A percentile compares a stretch with the other conserved stretches of the same genome.
Conservation (phyloP, 257 asterid genomes). For the Petunia secreta region DNA sequence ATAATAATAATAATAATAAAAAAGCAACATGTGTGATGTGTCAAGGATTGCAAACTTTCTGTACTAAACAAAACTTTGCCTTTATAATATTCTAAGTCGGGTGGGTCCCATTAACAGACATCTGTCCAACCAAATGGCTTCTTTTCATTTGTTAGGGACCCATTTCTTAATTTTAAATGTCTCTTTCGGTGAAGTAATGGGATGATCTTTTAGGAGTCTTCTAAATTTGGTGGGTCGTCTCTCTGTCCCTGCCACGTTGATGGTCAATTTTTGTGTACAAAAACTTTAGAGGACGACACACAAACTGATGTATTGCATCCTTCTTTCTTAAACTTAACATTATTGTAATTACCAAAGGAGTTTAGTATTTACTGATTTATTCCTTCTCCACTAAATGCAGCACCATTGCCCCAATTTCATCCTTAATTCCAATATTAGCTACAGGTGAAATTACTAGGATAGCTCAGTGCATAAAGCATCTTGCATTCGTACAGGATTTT, state of each 20-base stretch:
- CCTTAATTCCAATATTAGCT: background rate
- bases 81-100: conserved; percentile 24
- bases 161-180: conserved; percentile 10
- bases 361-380: background rate
- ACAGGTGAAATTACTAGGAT: background rate
- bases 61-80: conserved; percentile 34
- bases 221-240: conserved; percentile 30
- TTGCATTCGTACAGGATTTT: too few species aligned
- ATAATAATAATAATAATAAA: conserved; percentile 38
- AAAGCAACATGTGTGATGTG: conserved; percentile 36
- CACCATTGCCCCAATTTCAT: background rate
- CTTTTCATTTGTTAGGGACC: conserved; percentile 27
- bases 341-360: background rate
- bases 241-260: conserved; percentile 43
- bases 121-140: conserved; percentile 53
- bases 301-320: conserved; percentile 1
- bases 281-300: background rate
- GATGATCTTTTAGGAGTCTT: conserved; percentile 20
- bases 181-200: conserved; percentile 55
- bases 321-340: background rate
- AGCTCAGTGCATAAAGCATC: too few species aligned
- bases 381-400: background rate
- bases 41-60: conserved; percentile 10
- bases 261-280: conserved; percentile 20
- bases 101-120: conserved; percentile 47